A percentile compares a stretch with the other conserved stretches of the same genome.
Conservation (phyloP, 75 land plant species). For the Picea glauca region DNA sequence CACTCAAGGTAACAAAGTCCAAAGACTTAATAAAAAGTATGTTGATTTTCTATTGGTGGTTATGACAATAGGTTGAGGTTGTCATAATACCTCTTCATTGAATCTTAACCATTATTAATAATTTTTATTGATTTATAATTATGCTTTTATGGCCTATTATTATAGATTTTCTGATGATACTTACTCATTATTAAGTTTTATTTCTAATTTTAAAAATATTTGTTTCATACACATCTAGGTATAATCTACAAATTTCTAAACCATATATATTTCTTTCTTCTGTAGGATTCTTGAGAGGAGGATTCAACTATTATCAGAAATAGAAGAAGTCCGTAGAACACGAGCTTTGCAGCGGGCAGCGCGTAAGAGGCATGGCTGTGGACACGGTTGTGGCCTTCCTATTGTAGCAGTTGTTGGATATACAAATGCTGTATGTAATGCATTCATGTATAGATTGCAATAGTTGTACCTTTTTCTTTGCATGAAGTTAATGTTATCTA, state of each 20-base stretch:
- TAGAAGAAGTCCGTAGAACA: slow-evolving; percentile 81
- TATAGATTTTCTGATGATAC: neutral
- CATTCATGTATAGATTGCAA: neutral
- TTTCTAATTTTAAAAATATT: neutral
- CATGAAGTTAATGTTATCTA: neutral
- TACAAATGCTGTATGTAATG: slow-evolving; percentile 88
- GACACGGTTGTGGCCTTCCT: slow-evolving; percentile 53
- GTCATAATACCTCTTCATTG: too few species aligned
- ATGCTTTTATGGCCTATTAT: too few species aligned
- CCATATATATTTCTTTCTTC: neutral
- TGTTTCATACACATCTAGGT: neutral
- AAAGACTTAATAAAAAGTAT: too few species aligned
- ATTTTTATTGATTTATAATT: too few species aligned
- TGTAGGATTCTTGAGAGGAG: slow-evolving; percentile 74
- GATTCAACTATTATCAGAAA: slow-evolving; percentile 41
- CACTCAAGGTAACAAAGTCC: too few species aligned
- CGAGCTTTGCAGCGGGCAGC: slow-evolving; percentile 78
- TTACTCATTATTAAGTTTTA: neutral
- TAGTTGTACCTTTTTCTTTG: neutral
- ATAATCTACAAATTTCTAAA: neutral
- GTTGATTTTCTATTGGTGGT: neutral
- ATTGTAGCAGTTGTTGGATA: slow-evolving; percentile 96
- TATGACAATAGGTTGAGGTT: neutral
- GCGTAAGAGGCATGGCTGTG: slow-evolving; percentile 63
- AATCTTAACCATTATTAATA: too few species aligned